These are phyloP conservation scores for Pogostemon cablin DNA, from an alignment of 257 asterid genomes.

Conservation along the genomic window DNA sequence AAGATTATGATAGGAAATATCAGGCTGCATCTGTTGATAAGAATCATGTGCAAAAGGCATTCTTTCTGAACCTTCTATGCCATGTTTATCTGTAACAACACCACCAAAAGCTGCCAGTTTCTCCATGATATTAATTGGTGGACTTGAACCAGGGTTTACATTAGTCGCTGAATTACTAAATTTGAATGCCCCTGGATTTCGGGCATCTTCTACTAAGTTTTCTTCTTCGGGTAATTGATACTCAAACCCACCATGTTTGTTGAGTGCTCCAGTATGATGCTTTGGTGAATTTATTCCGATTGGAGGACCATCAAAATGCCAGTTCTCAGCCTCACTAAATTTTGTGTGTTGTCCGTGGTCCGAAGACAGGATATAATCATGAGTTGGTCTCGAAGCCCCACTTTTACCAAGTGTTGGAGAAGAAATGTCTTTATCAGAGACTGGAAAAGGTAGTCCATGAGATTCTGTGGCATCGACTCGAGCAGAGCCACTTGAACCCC, in stretches of 20 bases:
- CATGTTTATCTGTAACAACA: slow-evolving; percentile 46
- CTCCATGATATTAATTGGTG: slow-evolving; percentile 49
- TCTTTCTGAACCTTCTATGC: slow-evolving; percentile 47
- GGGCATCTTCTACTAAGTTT: slow-evolving; percentile 52
- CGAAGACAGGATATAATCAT: slow-evolving; percentile 41
- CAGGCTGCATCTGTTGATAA: slow-evolving; percentile 51
- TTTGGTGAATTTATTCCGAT: slow-evolving; percentile 44
- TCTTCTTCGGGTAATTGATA: slow-evolving; percentile 72
- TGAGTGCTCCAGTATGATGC: slow-evolving; percentile 38
- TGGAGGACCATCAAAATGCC: slow-evolving; percentile 53
- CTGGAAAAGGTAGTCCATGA: slow-evolving; percentile 45
- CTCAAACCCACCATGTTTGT: slow-evolving; percentile 48
- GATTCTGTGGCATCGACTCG: slow-evolving; percentile 43
- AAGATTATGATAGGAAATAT: slow-evolving; percentile 43
- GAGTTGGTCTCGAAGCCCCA: slow-evolving; percentile 37
- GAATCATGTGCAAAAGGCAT: slow-evolving; percentile 48
- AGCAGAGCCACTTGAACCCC: slow-evolving; percentile 54
- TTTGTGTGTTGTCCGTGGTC: slow-evolving; percentile 49
- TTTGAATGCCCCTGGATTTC: slow-evolving; percentile 41
- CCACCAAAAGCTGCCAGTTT: slow-evolving; percentile 61
- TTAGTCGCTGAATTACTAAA: slow-evolving; percentile 43
- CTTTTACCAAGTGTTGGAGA: slow-evolving; percentile 40
- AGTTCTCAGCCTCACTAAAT: slow-evolving; percentile 48
- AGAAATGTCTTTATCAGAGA: slow-evolving; percentile 40
- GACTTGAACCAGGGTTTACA: slow-evolving; percentile 40